These are phyloP conservation scores for Peronospora belbahrii DNA, from an alignment of 352 stramenopile species.

Conservation along the genomic window DNA sequence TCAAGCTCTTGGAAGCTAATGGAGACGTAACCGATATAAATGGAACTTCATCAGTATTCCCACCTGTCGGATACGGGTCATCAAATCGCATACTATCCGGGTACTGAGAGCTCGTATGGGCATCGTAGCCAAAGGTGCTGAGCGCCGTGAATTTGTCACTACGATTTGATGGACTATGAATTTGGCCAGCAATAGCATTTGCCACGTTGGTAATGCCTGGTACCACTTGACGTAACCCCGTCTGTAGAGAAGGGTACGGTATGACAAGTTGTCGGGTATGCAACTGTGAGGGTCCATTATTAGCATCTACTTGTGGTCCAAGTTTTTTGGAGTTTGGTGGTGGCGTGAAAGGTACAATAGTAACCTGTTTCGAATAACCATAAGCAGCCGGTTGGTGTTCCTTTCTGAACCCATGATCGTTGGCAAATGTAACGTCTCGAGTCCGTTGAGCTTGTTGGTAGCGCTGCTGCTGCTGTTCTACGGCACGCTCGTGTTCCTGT, in stretches of 20 bases:
- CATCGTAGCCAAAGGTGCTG: conserved; percentile 9
- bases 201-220: conserved; percentile 19
- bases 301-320: conserved; percentile 37
- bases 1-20: conserved; percentile 22
- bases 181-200: conserved; percentile 4
- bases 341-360: conserved; percentile 16
- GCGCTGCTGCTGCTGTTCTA: conserved; percentile 34
- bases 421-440: conserved; percentile 12
- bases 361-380: conserved; percentile 30
- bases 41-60: conserved; percentile 19
- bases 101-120: conserved; percentile 11
- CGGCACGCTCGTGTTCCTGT: conserved; percentile 26
- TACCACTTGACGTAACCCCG: too few relatives aligned
- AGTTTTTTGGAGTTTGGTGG: conserved; percentile 20
- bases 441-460: conserved; percentile 47
- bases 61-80: conserved; percentile 22
- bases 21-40: conserved; percentile 42
- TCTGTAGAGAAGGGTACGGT: conserved; percentile 19
- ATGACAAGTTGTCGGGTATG: conserved; percentile 27
- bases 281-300: conserved; percentile 24
- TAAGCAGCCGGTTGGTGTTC: conserved; percentile 22
- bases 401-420: conserved; percentile 23
- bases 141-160: too few relatives aligned
- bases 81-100: conserved; percentile 29
- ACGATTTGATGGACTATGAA: conserved; percentile 2